Base-by-base conservation (phyloP, 2,329 filamentous ascomycete species). In the Pseudogymnoascus sp. region DNA sequence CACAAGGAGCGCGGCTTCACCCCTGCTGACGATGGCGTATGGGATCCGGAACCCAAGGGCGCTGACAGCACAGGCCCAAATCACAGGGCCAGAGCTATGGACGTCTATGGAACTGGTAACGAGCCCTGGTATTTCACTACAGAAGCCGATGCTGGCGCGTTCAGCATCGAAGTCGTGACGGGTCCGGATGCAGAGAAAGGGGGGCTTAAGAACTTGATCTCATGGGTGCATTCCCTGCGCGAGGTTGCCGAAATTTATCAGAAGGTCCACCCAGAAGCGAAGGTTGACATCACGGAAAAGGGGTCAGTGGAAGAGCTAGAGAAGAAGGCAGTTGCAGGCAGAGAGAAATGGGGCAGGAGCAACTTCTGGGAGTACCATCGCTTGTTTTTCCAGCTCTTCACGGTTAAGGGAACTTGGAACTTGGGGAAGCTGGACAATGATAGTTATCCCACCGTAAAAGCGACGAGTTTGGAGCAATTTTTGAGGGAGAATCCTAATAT, bases 221-320 rank as follows among this genome's bases (percentile, higher is more conserved):
- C 21, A 11, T 62, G 58, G 58, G 58, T 40, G 21, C 60, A 66
- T 36, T 66, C 64, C 5, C 63, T 61, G n/a, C 58, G 29, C 17
- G 59, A 60, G 15, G 37, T 60, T 13, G 59, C 41, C 17, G 37
- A 33, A 11, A 44, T 44, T 15, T 44, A 44, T 37, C 9, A 54
- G 7, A 60, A 29, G n/a, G 36, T 44, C 2, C 59, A 44, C 8
- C 36, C 26, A 33, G 59, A 44, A 44, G 37, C 59, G 39, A 33
- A 41, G 2, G 37, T 60, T 29, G 59, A 21, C 5, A 29, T 44
- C 13, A 4, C 9, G 17, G 36, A 60, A 6, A 60, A 17, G 29
- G 59, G 33, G 13, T 60, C 59, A 8, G 37, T 44, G 24, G 36
- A 33, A 7, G 37, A 40, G 59, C 26, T 39, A 11, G 59, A 60